Evolutionary conservation across 768 basidiomycete species (phyloP).

Genomic region (Leccinum subtestaceum): DNA sequence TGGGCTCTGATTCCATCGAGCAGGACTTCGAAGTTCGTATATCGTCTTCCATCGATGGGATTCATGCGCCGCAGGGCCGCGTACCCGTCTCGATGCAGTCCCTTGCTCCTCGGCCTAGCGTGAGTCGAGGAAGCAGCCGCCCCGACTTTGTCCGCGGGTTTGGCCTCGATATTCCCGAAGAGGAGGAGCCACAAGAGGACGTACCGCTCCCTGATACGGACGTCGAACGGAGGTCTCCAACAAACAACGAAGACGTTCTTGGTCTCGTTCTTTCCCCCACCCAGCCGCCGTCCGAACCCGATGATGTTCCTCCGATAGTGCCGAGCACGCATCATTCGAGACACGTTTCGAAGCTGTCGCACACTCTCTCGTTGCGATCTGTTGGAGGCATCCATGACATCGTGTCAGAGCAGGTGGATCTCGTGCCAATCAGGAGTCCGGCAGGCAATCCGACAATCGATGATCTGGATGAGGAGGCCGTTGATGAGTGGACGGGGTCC

Average conservation of each 20-base stretch:
- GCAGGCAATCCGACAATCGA: slow-evolving; percentile 33
- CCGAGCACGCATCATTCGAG: slow-evolving; percentile 61
- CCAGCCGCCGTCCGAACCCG: slow-evolving; percentile 34
- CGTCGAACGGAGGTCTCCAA: slow-evolving; percentile 38
- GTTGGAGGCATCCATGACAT: slow-evolving; percentile 52
- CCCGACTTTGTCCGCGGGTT: slow-evolving; percentile 80
- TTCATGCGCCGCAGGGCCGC: slow-evolving; percentile 56
- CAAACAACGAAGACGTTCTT: slow-evolving; percentile 35
- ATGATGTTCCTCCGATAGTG: slow-evolving; percentile 44
- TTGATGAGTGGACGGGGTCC: slow-evolving; percentile 81
- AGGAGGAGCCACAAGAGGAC: slow-evolving; percentile 62
- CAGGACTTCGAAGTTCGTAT: slow-evolving; percentile 25
- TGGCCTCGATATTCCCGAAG: slow-evolving; percentile 75
- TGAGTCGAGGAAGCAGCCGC: slow-evolving; percentile 46
- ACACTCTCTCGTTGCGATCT: slow-evolving; percentile 63
- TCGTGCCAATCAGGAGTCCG: slow-evolving; percentile 33
- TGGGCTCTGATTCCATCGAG: slow-evolving; percentile 49
- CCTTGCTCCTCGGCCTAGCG: slow-evolving; percentile 41
- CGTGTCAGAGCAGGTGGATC: slow-evolving; percentile 23
- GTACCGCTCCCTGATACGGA: slow-evolving; percentile 29
- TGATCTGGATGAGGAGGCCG: slow-evolving; percentile 37
- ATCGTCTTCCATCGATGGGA: slow-evolving; percentile 29
- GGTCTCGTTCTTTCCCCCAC: slow-evolving; percentile 20
- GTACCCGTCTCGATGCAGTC: slow-evolving; percentile 45
- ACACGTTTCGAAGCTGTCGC: slow-evolving; percentile 64